Percentiles rank a stretch among this genome's conserved stretches.
Evolutionary conservation across 768 basidiomycete genomes (phyloP).

Genomic region (Leucocoprinus sp.): DNA sequence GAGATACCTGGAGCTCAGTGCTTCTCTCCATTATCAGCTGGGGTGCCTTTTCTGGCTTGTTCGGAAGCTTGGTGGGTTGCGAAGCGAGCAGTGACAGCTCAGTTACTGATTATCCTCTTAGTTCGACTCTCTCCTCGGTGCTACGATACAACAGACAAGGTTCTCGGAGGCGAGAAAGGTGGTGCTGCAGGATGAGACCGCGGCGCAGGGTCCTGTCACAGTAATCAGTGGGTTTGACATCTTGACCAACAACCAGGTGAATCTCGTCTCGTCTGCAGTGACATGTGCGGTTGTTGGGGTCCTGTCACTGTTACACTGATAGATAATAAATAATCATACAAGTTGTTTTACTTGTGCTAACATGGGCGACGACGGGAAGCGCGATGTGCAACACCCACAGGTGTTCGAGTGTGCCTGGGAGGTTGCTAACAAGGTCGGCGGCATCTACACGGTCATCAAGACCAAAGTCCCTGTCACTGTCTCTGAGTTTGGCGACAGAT

Average conservation of each 20-base stretch:
- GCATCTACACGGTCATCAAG: slow-evolving; percentile 99
- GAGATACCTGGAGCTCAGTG: slow-evolving; percentile 28
- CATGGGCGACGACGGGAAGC: slow-evolving; percentile 25
- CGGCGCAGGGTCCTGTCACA: slow-evolving; percentile 24
- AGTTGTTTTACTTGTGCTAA: no score
- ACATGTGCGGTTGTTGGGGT: slow-evolving; percentile 22
- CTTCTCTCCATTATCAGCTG: slow-evolving; percentile 40
- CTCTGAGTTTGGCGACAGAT: slow-evolving; percentile 90
- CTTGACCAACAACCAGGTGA: slow-evolving; percentile 67
- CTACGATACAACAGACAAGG: slow-evolving; percentile 75
- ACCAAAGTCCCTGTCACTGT: slow-evolving; percentile 99
- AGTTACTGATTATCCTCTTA: slow-evolving; percentile 20
- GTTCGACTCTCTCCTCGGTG: slow-evolving; percentile 84
- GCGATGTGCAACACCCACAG: slow-evolving; percentile 71
- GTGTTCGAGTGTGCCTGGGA: slow-evolving; percentile 98
- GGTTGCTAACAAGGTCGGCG: slow-evolving; percentile 97
- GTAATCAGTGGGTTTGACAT: slow-evolving; percentile 59
- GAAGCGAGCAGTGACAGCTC: not conserved
- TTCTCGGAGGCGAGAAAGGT: slow-evolving; percentile 55
- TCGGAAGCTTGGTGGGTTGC: slow-evolving; percentile 69
- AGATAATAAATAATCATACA: no score
- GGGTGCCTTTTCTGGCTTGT: slow-evolving; percentile 59
- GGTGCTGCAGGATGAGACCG: slow-evolving; percentile 51
- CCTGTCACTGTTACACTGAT: slow-evolving; percentile 8
- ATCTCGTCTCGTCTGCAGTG: slow-evolving; percentile 31